Conservation (phyloP, 306 rosid species). For the Styphnolobium japonicum region DNA sequence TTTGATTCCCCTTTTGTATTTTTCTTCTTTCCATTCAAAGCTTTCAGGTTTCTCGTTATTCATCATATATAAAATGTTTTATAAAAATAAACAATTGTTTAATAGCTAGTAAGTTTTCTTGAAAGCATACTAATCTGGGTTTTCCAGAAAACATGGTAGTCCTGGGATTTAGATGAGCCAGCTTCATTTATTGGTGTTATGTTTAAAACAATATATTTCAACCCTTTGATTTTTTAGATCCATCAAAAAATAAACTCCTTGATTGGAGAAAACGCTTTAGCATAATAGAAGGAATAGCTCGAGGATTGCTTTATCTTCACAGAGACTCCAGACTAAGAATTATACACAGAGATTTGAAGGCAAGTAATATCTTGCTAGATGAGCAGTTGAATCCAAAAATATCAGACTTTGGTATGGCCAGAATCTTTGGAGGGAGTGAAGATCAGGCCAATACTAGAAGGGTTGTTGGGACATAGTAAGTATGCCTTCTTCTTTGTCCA, state of each 20-base stretch:
- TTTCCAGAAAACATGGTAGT: background rate
- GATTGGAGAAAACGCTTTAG: slow-evolving; percentile 22
- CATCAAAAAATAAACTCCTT: background rate
- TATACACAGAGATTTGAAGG: slow-evolving; percentile 30
- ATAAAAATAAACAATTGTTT: background rate
- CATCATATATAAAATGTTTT: background rate
- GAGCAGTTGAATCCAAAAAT: slow-evolving; percentile 26
- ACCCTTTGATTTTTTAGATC: background rate
- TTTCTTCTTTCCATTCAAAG: background rate
- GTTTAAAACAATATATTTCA: background rate
- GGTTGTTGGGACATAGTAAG: slow-evolving; percentile 35
- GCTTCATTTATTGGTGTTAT: background rate
- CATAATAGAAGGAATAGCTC: slow-evolving; percentile 32
- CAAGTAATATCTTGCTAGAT: slow-evolving; percentile 26
- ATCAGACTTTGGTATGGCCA: slow-evolving; percentile 39
- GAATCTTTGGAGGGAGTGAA: slow-evolving; percentile 32
- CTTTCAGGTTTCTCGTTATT: background rate
- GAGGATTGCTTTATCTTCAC: slow-evolving; percentile 32
- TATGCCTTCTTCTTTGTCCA: background rate
- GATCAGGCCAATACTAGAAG: slow-evolving; percentile 23
- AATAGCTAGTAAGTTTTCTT: background rate
- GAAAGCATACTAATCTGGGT: background rate
- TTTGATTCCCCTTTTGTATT: background rate
- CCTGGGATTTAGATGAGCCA: background rate
- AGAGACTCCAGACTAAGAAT: slow-evolving; percentile 30